Base-by-base conservation (phyloP, 345 rosid species). In the Odontarrhena argentea region DNA sequence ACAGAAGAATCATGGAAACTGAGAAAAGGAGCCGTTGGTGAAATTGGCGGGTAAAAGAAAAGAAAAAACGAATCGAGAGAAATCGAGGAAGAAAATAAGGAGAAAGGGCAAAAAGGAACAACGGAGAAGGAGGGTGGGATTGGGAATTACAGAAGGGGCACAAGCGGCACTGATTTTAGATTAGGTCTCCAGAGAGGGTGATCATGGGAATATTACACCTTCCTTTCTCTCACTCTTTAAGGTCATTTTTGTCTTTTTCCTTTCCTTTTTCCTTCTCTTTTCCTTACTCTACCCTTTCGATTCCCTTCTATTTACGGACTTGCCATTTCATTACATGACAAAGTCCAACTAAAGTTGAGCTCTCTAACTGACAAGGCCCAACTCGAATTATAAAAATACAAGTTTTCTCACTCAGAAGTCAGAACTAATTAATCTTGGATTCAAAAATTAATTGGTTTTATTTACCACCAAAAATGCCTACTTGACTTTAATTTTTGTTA, bases 121-220 rank as follows among this genome's bases (percentile, higher is more conserved):
- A 32, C 15, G 59, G 55, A 51, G 77, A 56, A 57, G 44, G 66
- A 71, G 77, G 81, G 82, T 76, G 52, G 60, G 74, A 75, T 77
- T 75, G 77, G 83, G 75, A 78, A 79, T 74, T 80, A 76, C 80
- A 79, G 74, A 74, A 74, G 80, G 85, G 86, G 85, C 81, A 81
- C 81, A 83, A 81, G 86, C 66, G 83, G 87, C 75, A 82, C 69
- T 32, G 36, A 5, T 32, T 32, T 32, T 32, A 69, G 67, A 68
- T 74, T 68, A 74, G 78, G 78, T 74, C 63, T 68, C n/a, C 73
- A 18, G 15, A 9, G 67, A 66, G 73, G 65, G 58, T 51, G 37
- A 70, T 73, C 59, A 79, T 55, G 73, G 67, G 77, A 64, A 64
- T 54, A 43, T 78, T 53, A 75, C 64, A 73, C 50, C 12, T 58